Base-by-base conservation (phyloP, 2,329 filamentous ascomycete species). In the Colletotrichum salicis region DNA sequence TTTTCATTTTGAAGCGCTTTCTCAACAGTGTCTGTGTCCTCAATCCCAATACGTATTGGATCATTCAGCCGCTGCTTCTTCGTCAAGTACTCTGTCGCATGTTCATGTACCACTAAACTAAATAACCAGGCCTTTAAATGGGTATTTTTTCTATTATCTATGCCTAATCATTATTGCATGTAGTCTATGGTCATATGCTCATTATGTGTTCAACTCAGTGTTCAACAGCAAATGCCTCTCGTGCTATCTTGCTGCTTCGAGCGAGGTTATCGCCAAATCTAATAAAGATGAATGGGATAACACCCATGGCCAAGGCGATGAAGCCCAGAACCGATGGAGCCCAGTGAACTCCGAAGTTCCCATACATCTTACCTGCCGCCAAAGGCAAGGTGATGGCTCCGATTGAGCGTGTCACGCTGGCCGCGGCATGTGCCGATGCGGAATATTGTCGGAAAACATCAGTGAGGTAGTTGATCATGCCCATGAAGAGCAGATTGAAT, bases 391-490 rank as follows among this genome's bases (percentile, higher is more conserved):
- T 70, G 7, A 81, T 76, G 3, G 80, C 80, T 24, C 79, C 79
- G 31, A 79, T 75, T 22, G 80, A 81, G 10, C 80, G 77, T 15
- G 77, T 78, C 76, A 78, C 79, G 35, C 78, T 79, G 12, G 79
- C 76, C 2, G 80, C 80, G 1, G 79, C 80, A 5, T 79, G 78
- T 1, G 79, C 80, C n/a, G 80, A 82, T 4, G 80, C 80, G 1
- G 79, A 81, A n/a, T 76, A 73, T 33, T 80, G 76, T 5, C 76
- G 77, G 45, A 76, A 81, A 8, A 80, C 78, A 45, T 81, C 80
- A 2, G 78, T 81, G 45, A 81, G 64, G 69, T 81, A 81, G 67
- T 81, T 81, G 48, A 76, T 71, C 78, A 81, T 81, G 51, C 78
- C 79, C 76, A 82, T 80, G 73, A 81, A 81, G 8, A 81, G 70